Base-by-base conservation (phyloP, 305 asterid genomes). In the Stenogyne calaminthoides region DNA sequence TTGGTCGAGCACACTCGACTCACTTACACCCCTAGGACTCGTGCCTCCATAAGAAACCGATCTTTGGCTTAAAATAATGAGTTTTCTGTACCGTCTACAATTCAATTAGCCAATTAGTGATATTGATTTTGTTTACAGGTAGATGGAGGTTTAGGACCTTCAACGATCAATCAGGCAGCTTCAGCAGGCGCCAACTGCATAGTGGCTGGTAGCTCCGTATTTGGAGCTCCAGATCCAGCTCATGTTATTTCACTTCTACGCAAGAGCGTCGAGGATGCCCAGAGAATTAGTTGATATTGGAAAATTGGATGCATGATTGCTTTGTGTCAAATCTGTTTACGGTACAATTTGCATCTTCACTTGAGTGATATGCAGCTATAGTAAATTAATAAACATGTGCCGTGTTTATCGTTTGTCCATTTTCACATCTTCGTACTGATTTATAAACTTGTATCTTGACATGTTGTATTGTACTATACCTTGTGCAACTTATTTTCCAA, bases 61-160 rank as follows among this genome's bases (percentile, higher is more conserved):
- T 18, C 29, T 18, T 16, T 18, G 8, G 12, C 59, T 54, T 16
- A 12, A 47, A n/a, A 47, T 47, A 47, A n/a, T n/a, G 20, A 49
- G 20, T 49, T 49, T 15, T 49, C 56, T 49, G 20, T 12, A 3
- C 2, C 7, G 9, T 49, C 9, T 49, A 49, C 20, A 49, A 4
- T 14, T 22, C 70, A 22, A 42, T 19, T 6, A 20, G 29, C 20
- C 4, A 67, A 22, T 49, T 9, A 32, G n/a, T 39, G 54, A 25
- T 3, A 69, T 8, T 36, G 1, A 2, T 36, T 67, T 54, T 57
- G 22, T 61, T 55, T 73, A 63, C 86, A 88, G 98, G 98, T 90
- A 20, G 98, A 92, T 60, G 97, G 97, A 72, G 97, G 98, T 68
- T 84, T 92, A 79, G 97, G 96, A 62, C 94, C 97, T 77, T 85